Base-by-base conservation (phyloP, 1,284 basidiomycete species). In the Moesziomyces parantarcticus region DNA sequence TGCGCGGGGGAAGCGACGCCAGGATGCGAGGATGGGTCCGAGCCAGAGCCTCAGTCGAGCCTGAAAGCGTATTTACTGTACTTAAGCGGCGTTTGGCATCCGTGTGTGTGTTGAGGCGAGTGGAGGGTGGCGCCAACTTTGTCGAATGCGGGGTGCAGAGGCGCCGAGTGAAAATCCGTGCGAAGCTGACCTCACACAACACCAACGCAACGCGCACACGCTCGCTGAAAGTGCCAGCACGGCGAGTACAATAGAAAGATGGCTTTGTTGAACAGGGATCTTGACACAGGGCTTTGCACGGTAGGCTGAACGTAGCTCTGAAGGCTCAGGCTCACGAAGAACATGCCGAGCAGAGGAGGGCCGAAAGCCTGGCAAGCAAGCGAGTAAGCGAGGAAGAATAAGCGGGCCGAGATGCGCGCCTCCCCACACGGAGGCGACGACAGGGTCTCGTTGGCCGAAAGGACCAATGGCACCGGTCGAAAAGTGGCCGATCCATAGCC, bases 321-420 rank as follows among this genome's bases (percentile, higher is more conserved):
- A 6, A 16, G 14, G 47, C 53, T 44, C 44, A 48, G 21, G 22
- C 49, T n/a, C 14, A 25, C 36, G 29, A 23, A n/a, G n/a, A 36
- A 32, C 29, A 13, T 43, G 41, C 41, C 41, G n/a, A 14, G 39
- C 20, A 6, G 26, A 10, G 16, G 8, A 4, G 7, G 36, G 16
- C 36, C 18, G 36, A 16, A 22, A 9, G 29, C 34, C 40, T 41
- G 43, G 26, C 25, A 25, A 36, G 13, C 1, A 42, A 20, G 32
- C 14, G 26, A 34, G n/a, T 39, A 59, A 60, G 62, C 62, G 63
- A 66, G 58, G 44, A 59, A 60, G 40, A 55, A n/a, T 48, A 66
- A 60, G 29, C 63, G 62, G 36, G 32, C 14, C 14, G 16, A 8
- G 16, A 25, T 42, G 49, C 44, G 50, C 20, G 43, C 34, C 20